These are phyloP conservation scores for Salvia sclarea DNA, from an alignment of 305 asterid genomes.

Conservation along the genomic window DNA sequence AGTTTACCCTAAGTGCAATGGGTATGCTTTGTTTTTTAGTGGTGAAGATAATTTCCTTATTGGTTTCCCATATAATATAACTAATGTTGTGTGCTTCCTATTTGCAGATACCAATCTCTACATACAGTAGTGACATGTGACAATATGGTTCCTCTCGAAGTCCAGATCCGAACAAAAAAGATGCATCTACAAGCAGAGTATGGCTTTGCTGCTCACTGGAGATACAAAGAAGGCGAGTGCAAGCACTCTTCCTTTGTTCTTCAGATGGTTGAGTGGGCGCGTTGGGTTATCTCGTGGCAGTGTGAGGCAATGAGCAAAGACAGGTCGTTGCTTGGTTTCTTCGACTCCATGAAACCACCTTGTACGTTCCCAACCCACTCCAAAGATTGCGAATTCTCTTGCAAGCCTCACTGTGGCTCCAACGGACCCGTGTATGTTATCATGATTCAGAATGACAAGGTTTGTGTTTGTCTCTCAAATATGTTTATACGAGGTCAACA, in stretches of 20 bases:
- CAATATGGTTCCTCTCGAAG: conserved; percentile 76
- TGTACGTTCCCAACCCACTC: conserved; percentile 75
- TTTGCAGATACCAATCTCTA: conserved; percentile 75
- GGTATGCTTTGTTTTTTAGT: conserved; percentile 49
- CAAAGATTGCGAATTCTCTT: conserved; percentile 68
- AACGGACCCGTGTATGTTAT: conserved; percentile 77
- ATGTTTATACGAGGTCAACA: not conserved
- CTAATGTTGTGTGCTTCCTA: not conserved
- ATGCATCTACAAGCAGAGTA: conserved; percentile 92
- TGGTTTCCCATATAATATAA: conserved; percentile 11
- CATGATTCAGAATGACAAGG: conserved; percentile 88
- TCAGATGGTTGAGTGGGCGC: conserved; percentile 95
- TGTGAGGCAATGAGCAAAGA: conserved; percentile 74
- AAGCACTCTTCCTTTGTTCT: conserved; percentile 65
- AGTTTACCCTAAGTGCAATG: conserved; percentile 70
- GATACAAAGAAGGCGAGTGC: conserved; percentile 81
- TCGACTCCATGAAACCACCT: conserved; percentile 52
- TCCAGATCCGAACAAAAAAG: conserved; percentile 82
- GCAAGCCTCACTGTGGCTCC: conserved; percentile 62
- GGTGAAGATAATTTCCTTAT: not conserved
- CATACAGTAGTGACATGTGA: conserved; percentile 80
- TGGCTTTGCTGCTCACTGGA: conserved; percentile 90
- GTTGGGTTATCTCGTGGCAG: conserved; percentile 91
- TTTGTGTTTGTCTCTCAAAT: conserved; percentile 21
- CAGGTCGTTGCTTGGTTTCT: conserved; percentile 40